phyloP scores from a whole-genome alignment of 1,284 basidiomycete genomes.

The Leccinum subspadiceum region DNA sequence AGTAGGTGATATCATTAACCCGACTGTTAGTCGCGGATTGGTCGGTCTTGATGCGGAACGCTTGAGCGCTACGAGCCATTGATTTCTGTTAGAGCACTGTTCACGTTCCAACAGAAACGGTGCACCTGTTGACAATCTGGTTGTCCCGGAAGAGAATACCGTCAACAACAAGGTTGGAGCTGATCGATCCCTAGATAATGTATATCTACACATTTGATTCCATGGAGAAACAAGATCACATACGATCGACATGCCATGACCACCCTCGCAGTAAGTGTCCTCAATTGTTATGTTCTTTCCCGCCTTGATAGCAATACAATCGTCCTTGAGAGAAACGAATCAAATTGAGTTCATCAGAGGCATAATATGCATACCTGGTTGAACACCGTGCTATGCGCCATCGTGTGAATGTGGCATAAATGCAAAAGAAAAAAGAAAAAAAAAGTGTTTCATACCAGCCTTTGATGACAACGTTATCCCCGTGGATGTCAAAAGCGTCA shows the following conservation, averaged over 20 bases:
- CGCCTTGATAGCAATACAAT: slow-evolving; percentile 61
- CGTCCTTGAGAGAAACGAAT: slow-evolving; percentile 41
- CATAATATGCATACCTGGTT: slow-evolving; percentile 29
- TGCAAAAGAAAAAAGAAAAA: not conserved
- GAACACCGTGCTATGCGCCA: slow-evolving; percentile 18
- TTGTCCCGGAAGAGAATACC: slow-evolving; percentile 48
- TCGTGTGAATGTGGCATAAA: slow-evolving; percentile 4
- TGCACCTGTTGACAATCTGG: slow-evolving; percentile 43
- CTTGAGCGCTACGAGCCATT: slow-evolving; percentile 35
- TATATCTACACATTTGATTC: not conserved
- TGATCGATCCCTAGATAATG: slow-evolving; percentile 48
- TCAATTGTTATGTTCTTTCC: slow-evolving; percentile 56
- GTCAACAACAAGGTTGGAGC: slow-evolving; percentile 45
- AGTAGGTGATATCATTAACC: slow-evolving; percentile 44
- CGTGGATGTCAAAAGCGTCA: slow-evolving; percentile 53
- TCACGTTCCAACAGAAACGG: not conserved
- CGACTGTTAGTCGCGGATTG: slow-evolving; percentile 37
- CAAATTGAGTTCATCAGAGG: not conserved
- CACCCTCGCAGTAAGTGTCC: slow-evolving; percentile 51
- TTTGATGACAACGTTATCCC: slow-evolving; percentile 44
- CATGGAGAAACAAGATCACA: slow-evolving; percentile 5
- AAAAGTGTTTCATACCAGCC: slow-evolving; percentile 27
- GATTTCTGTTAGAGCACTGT: slow-evolving; percentile 1
- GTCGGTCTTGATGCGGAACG: slow-evolving; percentile 49
- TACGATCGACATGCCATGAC: slow-evolving; percentile 61